phyloP scores from a whole-genome alignment of 2,329 filamentous ascomycete genomes.

The Aureobasidium sp. region DNA sequence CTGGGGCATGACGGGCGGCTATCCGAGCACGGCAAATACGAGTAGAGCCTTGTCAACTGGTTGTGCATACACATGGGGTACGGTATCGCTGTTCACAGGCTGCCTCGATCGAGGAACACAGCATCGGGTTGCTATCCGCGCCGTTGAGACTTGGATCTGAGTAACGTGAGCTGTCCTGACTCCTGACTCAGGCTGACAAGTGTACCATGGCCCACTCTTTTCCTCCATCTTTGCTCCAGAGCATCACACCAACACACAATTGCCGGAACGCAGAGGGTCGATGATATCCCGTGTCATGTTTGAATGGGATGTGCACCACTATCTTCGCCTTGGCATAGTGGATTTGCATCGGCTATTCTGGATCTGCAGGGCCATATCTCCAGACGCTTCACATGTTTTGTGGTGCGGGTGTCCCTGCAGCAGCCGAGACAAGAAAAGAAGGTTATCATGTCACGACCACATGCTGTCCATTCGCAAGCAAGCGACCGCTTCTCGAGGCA shows the following conservation, averaged over 20 bases:
- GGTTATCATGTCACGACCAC: neutral
- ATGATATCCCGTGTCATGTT: neutral
- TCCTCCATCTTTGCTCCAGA: neutral
- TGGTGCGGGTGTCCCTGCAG: slow-evolving; percentile 2
- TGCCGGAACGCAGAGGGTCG: neutral
- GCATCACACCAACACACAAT: neutral
- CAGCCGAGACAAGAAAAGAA: slow-evolving; percentile 3
- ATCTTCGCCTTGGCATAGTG: neutral
- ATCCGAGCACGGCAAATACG: neutral
- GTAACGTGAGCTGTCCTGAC: slow-evolving; percentile 1
- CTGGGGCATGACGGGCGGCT: neutral
- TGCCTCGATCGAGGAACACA: neutral
- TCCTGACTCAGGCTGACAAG: neutral
- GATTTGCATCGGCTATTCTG: neutral
- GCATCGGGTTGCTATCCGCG: slow-evolving; percentile 6
- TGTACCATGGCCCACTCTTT: neutral
- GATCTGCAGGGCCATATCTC: slow-evolving; percentile 6
- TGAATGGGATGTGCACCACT: neutral
- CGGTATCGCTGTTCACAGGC: neutral
- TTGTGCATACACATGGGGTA: neutral
- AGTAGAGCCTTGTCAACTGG: neutral
- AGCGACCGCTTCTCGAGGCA: neutral
- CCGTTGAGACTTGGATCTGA: slow-evolving; percentile 1
- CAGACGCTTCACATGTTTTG: neutral
- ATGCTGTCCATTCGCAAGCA: neutral